A percentile compares a stretch with the other conserved stretches of the same genome.
Evolutionary conservation across 2,329 filamentous ascomycete genomes (phyloP).

Genomic region (Uncinocarpus reesii): DNA sequence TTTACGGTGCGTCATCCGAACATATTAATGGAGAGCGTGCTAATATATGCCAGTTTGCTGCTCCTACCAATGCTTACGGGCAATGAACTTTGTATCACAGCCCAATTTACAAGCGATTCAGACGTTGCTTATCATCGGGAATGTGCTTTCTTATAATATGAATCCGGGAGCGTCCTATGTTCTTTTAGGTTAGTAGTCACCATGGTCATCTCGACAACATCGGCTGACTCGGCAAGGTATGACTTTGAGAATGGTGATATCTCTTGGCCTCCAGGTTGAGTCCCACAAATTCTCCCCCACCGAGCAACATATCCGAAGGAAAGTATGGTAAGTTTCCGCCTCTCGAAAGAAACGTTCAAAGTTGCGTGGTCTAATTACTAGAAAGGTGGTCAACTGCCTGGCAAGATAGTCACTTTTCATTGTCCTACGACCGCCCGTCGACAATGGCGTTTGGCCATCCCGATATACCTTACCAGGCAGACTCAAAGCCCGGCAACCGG

Average conservation of each 20-base stretch:
- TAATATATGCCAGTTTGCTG: slow-evolving; percentile 43
- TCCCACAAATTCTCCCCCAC: slow-evolving; percentile 44
- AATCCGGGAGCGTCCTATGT: slow-evolving; percentile 56
- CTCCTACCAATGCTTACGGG: slow-evolving; percentile 53
- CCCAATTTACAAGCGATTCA: slow-evolving; percentile 53
- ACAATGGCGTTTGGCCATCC: slow-evolving; percentile 46
- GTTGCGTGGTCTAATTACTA: neutral
- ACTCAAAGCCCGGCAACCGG: slow-evolving; percentile 40
- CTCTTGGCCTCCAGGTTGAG: slow-evolving; percentile 50
- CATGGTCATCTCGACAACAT: neutral
- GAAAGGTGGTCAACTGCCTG: slow-evolving; percentile 52
- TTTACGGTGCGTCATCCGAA: slow-evolving; percentile 42
- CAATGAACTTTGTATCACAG: slow-evolving; percentile 54
- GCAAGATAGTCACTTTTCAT: slow-evolving; percentile 54
- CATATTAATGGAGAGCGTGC: neutral
- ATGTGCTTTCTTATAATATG: slow-evolving; percentile 54
- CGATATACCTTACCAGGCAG: slow-evolving; percentile 41
- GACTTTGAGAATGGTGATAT: slow-evolving; percentile 51
- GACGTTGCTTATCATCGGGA: slow-evolving; percentile 51
- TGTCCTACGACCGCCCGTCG: slow-evolving; percentile 52
- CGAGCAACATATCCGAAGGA: slow-evolving; percentile 38
- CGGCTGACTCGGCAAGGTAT: slow-evolving; percentile 34
- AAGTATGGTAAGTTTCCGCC: slow-evolving; percentile 35
- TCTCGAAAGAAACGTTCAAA: slow-evolving; percentile 1
- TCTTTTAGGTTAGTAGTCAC: slow-evolving; percentile 37